Evolutionary conservation across 169 alveolate species (phyloP).

Genomic region (Plasmodium reichenowi): DNA sequence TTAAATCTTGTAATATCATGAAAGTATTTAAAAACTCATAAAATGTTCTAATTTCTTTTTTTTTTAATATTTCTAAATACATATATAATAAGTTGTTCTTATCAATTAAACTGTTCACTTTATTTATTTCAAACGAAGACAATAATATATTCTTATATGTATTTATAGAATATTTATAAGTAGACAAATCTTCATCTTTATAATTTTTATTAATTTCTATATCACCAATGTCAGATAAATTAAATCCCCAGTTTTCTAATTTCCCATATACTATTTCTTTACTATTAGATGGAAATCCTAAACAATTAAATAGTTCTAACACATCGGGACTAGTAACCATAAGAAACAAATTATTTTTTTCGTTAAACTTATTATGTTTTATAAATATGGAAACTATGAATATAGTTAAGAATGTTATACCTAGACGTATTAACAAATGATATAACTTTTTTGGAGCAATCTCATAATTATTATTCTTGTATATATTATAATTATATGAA

Average conservation of each 20-base stretch:
- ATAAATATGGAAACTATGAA: slow-evolving; percentile 21
- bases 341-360: not conserved
- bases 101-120: slow-evolving; percentile 18
- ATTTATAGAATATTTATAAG: slow-evolving; percentile 62
- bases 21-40: slow-evolving; percentile 66
- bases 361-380: slow-evolving; percentile 38
- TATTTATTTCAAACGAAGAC: slow-evolving; percentile 30
- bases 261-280: slow-evolving; percentile 54
- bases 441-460: slow-evolving; percentile 22
- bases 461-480: slow-evolving; percentile 23
- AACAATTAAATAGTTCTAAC: slow-evolving; percentile 14
- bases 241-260: slow-evolving; percentile 75
- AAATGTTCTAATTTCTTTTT: slow-evolving; percentile 55
- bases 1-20: slow-evolving; percentile 75
- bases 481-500: not conserved
- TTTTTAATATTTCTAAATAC: slow-evolving; percentile 55
- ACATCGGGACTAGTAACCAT: slow-evolving; percentile 27
- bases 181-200: slow-evolving; percentile 40
- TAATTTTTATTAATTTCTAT: slow-evolving; percentile 48
- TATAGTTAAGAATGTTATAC: slow-evolving; percentile 51
- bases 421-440: slow-evolving; percentile 39
- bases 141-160: slow-evolving; percentile 72
- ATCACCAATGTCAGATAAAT: slow-evolving; percentile 65
- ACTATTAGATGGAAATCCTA: slow-evolving; percentile 72
- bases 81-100: slow-evolving; percentile 59